A percentile compares a stretch with the other conserved stretches of the same genome.
phyloP scores from a whole-genome alignment of 176 grass and related monocot genomes.

The Puya raimondii region DNA sequence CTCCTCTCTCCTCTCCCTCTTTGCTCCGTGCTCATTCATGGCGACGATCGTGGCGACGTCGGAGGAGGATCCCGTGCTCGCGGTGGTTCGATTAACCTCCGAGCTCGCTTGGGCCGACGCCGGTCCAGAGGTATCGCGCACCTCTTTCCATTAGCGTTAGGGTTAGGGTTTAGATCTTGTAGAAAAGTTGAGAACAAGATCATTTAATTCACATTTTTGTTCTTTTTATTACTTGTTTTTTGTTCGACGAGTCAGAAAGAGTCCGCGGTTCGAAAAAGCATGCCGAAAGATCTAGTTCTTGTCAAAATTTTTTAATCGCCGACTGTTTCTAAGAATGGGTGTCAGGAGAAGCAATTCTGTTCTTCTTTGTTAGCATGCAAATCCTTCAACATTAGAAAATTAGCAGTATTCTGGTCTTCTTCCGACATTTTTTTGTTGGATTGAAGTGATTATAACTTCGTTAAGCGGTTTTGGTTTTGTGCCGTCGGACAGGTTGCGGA shows the following conservation, averaged over 20 bases:
- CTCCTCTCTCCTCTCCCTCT: background rate
- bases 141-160: background rate
- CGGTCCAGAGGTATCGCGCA: constrained; percentile 47
- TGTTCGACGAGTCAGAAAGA: too few species aligned
- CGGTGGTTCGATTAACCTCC: constrained; percentile 60
- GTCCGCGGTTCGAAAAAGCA: too few species aligned
- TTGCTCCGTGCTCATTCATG: constrained; percentile 24
- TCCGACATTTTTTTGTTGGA: background rate
- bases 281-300: too few species aligned
- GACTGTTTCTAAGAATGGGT: too few species aligned
- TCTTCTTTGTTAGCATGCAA: too few species aligned
- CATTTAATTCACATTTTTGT: too few species aligned
- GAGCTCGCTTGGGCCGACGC: constrained; percentile 87
- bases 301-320: too few species aligned
- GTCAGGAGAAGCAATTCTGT: too few species aligned
- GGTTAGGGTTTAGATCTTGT: background rate
- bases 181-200: background rate
- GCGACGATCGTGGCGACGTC: constrained; percentile 69
- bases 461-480: background rate
- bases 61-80: constrained; percentile 86
- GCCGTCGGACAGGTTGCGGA: constrained; percentile 37
- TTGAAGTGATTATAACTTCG: background rate
- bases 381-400: too few species aligned
- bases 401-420: too few species aligned
- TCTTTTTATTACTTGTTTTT: too few species aligned